Evolutionary conservation across 2,329 filamentous ascomycete species (phyloP).

Genomic region (Ophiostoma sp.): DNA sequence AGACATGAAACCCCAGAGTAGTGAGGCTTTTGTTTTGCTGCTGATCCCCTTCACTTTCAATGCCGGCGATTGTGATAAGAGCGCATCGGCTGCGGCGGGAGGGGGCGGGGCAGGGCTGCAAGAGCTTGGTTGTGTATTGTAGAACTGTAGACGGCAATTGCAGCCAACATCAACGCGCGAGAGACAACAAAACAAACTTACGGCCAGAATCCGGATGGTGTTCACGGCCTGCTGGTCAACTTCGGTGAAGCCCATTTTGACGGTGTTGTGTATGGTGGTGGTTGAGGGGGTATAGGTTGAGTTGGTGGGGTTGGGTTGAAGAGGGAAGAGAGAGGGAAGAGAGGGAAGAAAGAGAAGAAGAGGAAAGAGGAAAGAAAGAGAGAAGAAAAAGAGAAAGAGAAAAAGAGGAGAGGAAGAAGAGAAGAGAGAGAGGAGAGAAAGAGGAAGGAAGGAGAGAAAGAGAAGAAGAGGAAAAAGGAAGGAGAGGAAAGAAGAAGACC

Average conservation of each 20-base stretch:
- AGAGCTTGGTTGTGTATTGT: not conserved
- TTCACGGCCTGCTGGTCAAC: constrained; percentile 89
- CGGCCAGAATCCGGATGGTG: constrained; percentile 93
- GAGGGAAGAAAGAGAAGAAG: constrained; percentile 24
- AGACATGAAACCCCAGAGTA: not conserved
- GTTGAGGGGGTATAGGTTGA: constrained; percentile 14
- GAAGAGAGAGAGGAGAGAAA: not conserved
- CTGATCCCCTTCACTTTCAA: not conserved
- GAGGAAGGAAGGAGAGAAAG: not conserved
- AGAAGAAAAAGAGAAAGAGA: constrained; percentile 25
- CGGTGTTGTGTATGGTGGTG: constrained; percentile 30
- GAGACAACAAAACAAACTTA: constrained; percentile 50
- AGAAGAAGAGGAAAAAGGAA: constrained; percentile 17
- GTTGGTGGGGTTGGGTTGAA: constrained; percentile 26
- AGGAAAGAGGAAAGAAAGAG: constrained; percentile 18
- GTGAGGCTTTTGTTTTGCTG: not conserved
- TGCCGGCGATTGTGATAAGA: constrained; percentile 16
- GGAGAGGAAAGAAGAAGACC: not conserved
- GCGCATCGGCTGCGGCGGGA: constrained; percentile 12
- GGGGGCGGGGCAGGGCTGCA: constrained; percentile 26
- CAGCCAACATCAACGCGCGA: not conserved
- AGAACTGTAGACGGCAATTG: not conserved
- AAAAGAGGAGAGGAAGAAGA: constrained; percentile 29
- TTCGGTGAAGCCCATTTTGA: constrained; percentile 81
- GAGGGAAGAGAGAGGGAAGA: constrained; percentile 24